Percentiles rank a stretch among this genome's conserved stretches.
Evolutionary conservation across 257 asterid genomes (phyloP).

Genomic region (Rehmannia glutinosa): DNA sequence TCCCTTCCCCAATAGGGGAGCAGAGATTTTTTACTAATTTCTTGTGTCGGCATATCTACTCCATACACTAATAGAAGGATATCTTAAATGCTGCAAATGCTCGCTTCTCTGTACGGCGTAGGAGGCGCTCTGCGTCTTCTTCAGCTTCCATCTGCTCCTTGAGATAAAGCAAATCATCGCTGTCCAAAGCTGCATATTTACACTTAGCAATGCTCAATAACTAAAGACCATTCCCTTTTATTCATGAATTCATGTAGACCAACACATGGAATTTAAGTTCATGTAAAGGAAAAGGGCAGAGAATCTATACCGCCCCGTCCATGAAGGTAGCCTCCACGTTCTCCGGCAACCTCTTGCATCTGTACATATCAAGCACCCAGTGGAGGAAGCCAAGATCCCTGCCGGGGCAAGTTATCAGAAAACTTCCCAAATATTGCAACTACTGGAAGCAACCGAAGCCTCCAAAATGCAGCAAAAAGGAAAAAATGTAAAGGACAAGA

Average conservation of each 20-base stretch:
- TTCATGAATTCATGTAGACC: not conserved
- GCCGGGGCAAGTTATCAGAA: slow-evolving; percentile 99
- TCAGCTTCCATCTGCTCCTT: slow-evolving; percentile 99
- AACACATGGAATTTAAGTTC: not conserved
- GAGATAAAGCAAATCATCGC: slow-evolving; percentile 95
- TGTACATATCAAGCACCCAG: slow-evolving; percentile 58
- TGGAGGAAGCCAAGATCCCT: slow-evolving; percentile 82
- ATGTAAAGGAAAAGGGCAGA: not conserved
- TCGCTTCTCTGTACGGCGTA: slow-evolving; percentile 93
- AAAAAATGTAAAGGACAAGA: not conserved
- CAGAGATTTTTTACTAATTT: not conserved
- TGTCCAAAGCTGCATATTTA: slow-evolving; percentile 87
- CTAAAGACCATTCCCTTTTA: not conserved
- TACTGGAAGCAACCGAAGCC: not conserved
- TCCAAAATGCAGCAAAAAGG: not conserved
- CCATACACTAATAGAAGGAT: slow-evolving; percentile 51
- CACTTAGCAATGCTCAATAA: slow-evolving; percentile 35
- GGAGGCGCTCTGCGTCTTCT: slow-evolving; percentile 96
- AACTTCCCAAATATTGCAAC: slow-evolving; percentile 21
- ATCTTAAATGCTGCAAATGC: slow-evolving; percentile 95
- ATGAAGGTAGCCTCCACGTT: slow-evolving; percentile 99
- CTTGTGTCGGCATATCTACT: not conserved
- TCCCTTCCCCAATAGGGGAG: not conserved
- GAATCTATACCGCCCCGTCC: slow-evolving; percentile 87
- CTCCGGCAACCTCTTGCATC: slow-evolving; percentile 99